Base-by-base conservation (phyloP, 1,284 basidiomycete species). In the Malassezia brasiliensis region DNA sequence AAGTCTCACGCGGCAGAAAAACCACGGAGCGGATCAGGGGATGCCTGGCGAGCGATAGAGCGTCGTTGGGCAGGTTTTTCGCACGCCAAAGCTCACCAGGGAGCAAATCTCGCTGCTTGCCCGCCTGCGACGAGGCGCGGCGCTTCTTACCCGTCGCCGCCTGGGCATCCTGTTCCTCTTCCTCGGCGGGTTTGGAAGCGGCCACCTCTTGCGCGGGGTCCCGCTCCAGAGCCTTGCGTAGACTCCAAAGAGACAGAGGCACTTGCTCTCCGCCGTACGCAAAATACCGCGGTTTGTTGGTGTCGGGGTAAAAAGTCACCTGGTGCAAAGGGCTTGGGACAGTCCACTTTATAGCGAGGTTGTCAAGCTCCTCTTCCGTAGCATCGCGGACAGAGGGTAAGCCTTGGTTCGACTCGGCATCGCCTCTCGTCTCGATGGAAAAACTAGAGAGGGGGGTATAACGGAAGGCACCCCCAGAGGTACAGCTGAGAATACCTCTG, bases 251-350 rank as follows among this genome's bases (percentile, higher is more conserved):
- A 8, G 55, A 57, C 4, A 57, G 25, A 3, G 41, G 46, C 11
- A 57, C 50, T 15, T 57, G 55, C 28, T 57, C 55, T 9, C 55
- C 55, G 14, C 55, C 55, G 25, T 46, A 57, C 1, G 50, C 55
- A 34, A 57, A 47, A 12, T 48, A 45, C 32, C 40, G 20, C n/a
- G 49, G 54, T 6, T 30, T 9, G 10, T 40, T 22, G 10, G 44
- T 19, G 2, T 30, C 20, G 1, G 50, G 50, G 37, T 50, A 57
- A 28, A 57, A 57, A 10, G 51, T 46, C 17, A 52, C 50, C 37
- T 52, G 46, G 37, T 57, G 45, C 38, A 57, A 25, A 0, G 55
- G 55, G 6, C 50, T 30, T 10, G 44, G 39, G 2, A 52, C 50
- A 8, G 25, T 48, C 55, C 55, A 57, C 22, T 46, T 46, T 14